Evolutionary conservation across 2,329 filamentous ascomycete genomes (phyloP).

Genomic region (Cordyceps militaris): DNA sequence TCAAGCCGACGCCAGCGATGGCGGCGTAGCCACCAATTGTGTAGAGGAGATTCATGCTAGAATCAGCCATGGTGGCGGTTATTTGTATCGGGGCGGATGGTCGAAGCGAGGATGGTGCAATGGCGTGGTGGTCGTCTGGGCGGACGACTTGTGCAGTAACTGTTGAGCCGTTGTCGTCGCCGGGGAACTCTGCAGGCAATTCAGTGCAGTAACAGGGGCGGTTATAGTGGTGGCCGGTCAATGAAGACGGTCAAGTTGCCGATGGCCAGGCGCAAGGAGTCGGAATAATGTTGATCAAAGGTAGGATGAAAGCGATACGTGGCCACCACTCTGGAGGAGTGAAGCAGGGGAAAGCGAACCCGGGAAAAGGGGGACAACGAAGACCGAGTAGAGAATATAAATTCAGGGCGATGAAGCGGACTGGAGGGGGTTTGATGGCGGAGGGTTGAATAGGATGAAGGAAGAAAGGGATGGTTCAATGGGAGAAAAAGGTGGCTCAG

Average conservation of each 20-base stretch:
- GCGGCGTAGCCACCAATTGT: constrained; percentile 32
- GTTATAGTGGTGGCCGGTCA: background rate
- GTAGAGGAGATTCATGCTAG: constrained; percentile 28
- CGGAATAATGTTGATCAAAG: background rate
- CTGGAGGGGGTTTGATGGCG: background rate
- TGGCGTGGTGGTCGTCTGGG: constrained; percentile 15
- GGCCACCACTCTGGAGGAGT: constrained; percentile 1
- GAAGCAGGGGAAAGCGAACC: background rate
- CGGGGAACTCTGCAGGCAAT: background rate
- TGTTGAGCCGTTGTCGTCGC: background rate
- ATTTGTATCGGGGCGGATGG: constrained; percentile 1
- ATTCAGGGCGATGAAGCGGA: background rate
- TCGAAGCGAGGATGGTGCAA: background rate
- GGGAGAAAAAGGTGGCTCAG: constrained; percentile 6
- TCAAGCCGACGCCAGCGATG: constrained; percentile 29
- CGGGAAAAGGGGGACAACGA: background rate
- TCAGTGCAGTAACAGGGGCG: background rate
- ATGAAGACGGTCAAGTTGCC: background rate
- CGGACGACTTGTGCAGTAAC: constrained; percentile 14
- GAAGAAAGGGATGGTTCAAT: background rate
- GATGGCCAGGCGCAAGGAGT: constrained; percentile 13
- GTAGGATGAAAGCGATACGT: constrained; percentile 3
- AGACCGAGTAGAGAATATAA: constrained; percentile 9
- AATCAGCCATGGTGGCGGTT: constrained; percentile 25
- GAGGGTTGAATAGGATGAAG: background rate